phyloP scores from a whole-genome alignment of 2,329 filamentous ascomycete species.

The Sarocladium oryzae region DNA sequence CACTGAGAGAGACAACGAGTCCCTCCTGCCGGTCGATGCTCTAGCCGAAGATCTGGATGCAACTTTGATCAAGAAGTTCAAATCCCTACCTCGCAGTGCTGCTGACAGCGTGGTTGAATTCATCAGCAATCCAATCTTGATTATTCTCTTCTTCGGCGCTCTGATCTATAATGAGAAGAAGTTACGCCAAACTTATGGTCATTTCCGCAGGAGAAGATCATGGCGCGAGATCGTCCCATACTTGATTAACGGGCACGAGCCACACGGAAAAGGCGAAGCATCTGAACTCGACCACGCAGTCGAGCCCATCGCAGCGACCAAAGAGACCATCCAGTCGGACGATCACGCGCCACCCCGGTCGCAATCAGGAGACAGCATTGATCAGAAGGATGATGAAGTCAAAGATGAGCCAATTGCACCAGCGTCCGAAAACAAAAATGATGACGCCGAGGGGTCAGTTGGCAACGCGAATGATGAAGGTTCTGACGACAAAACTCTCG shows the following conservation, averaged over 20 bases:
- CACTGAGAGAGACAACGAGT: conserved; percentile 26
- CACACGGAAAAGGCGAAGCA: background rate
- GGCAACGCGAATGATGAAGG: background rate
- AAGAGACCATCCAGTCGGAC: too few relatives aligned
- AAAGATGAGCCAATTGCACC: background rate
- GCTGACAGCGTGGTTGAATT: conserved; percentile 47
- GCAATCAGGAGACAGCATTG: too few relatives aligned
- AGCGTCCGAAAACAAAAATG: background rate
- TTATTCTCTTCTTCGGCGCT: conserved; percentile 36
- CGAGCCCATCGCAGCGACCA: background rate
- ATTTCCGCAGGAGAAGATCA: conserved; percentile 16
- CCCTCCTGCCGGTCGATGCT: conserved; percentile 20
- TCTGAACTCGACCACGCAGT: background rate
- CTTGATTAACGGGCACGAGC: background rate
- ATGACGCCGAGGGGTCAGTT: background rate
- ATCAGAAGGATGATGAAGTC: background rate
- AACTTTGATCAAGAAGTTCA: conserved; percentile 43
- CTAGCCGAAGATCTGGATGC: conserved; percentile 1
- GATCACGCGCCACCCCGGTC: too few relatives aligned
- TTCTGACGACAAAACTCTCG: background rate
- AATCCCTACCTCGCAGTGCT: conserved; percentile 43
- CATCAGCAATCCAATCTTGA: conserved; percentile 47
- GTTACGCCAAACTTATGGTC: conserved; percentile 32
- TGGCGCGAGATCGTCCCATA: conserved; percentile 1
- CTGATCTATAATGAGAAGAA: conserved; percentile 41